Evolutionary conservation across 495 filamentous ascomycete species (phyloP).

Genomic region (Hyaloscypha hepaticicola): DNA sequence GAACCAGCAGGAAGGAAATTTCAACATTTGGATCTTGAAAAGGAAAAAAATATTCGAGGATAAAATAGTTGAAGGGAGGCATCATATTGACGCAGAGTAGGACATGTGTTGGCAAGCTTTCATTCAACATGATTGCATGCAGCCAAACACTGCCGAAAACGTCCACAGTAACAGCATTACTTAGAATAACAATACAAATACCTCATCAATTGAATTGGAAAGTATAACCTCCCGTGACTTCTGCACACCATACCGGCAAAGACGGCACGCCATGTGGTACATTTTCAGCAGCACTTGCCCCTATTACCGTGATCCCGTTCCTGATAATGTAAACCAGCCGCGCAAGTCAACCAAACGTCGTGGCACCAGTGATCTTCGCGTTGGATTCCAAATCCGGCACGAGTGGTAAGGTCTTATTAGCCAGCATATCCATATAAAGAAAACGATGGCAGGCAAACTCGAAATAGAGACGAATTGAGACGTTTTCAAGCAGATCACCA

Average conservation of each 20-base stretch:
- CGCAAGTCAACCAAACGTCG: not conserved
- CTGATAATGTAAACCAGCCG: not conserved
- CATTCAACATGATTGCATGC: not conserved
- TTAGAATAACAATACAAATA: not conserved
- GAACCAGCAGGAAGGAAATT: not conserved
- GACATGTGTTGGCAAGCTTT: not conserved
- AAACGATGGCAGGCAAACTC: too few relatives aligned
- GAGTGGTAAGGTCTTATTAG: too few relatives aligned
- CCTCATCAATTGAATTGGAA: not conserved
- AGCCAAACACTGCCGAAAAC: not conserved
- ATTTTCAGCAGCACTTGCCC: not conserved
- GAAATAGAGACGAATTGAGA: too few relatives aligned
- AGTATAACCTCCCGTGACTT: not conserved
- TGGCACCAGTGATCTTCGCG: not conserved
- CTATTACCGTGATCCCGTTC: not conserved
- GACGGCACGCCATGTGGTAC: not conserved
- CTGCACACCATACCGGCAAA: not conserved
- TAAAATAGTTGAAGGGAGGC: not conserved
- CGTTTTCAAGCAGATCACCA: not conserved
- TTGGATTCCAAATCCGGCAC: not conserved
- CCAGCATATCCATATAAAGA: too few relatives aligned
- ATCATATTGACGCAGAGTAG: conserved; percentile 7
- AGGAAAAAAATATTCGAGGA: not conserved
- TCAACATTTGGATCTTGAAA: not conserved
- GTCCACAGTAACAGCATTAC: not conserved